Evolutionary conservation across 2,329 filamentous ascomycete species (phyloP), one percentile per base, ranked within the genome.

Genomic region (Trichophaea hybrida): DNA sequence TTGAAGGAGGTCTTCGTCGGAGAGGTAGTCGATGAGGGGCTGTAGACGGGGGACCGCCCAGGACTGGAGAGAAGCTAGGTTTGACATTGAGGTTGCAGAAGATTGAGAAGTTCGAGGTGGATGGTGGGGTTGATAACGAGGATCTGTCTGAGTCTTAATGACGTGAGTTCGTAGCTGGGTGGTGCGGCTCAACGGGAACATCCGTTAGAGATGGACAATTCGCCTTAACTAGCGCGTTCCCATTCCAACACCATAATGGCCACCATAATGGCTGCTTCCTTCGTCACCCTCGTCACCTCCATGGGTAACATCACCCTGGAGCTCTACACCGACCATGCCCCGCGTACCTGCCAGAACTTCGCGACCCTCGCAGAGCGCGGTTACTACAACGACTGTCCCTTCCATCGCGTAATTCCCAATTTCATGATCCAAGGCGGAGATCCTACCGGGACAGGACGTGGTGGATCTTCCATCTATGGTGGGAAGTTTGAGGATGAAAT

Each of bases 361-460:
- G 72, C 78, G 32, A 86, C 85, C 4, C 86, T 97, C 56, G 82
- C 83, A 17, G 76, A 80, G 63, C 80, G 89, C 67, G 87, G 87
- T 67, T 97, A 96, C 80, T 98, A 95, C 80, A 81, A 93, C 75
- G 32, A 5, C 32, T 43, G 54, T 17, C 15, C 24, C 40, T 38
- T 97, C 78, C 93, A 97, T 77, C 89, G 93, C 72, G 84, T 97
- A 68, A 97, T 98, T 70, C 83, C 88, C 56, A 82, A 88, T 74
- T 98, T 98, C 77, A 97, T 98, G 91, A 79, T 94, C 60, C 91
- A 97, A 75, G 87, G 85, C 63, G 90, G 91, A 61, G 93, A 98
- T 72, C 91, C 91, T 1, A 95, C 91, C 0, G 91, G 90, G 62
- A 96, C 89, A 1, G 93, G 93, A 56, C 83, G 89, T 61, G 93